These are phyloP conservation scores for Spiromastix sp. DNA, from an alignment of 2,329 filamentous ascomycete genomes.

Conservation along the genomic window DNA sequence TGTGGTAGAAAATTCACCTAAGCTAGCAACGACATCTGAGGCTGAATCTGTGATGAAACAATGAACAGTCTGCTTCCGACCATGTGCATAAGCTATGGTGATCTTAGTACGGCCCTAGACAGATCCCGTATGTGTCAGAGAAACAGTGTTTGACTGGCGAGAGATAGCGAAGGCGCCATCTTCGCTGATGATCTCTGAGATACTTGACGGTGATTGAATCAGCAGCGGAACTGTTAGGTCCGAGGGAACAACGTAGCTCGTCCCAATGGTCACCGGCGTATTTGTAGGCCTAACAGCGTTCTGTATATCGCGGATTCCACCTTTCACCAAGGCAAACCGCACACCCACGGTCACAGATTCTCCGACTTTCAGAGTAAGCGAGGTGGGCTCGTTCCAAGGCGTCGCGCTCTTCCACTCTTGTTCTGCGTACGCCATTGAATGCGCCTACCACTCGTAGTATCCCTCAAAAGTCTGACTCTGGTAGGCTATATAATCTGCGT, in stretches of 20 bases:
- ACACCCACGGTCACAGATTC: slow-evolving; percentile 40
- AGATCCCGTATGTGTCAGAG: too few species aligned
- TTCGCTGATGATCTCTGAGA: too few species aligned
- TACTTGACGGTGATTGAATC: slow-evolving; percentile 31
- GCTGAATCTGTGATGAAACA: slow-evolving; percentile 45
- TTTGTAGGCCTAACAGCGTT: slow-evolving; percentile 33
- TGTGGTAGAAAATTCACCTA: slow-evolving; percentile 46
- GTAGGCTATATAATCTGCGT: slow-evolving; percentile 33
- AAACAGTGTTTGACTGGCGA: too few species aligned
- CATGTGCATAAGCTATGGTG: slow-evolving; percentile 39
- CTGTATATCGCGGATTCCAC: slow-evolving; percentile 39
- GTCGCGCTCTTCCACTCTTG: slow-evolving; percentile 42
- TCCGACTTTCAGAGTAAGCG: slow-evolving; percentile 35
- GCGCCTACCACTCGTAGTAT: slow-evolving; percentile 50
- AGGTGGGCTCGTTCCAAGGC: slow-evolving; percentile 48
- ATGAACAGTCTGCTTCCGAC: slow-evolving; percentile 43
- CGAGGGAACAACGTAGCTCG: slow-evolving; percentile 44
- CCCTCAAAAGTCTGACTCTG: slow-evolving; percentile 49
- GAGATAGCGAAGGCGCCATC: too few species aligned
- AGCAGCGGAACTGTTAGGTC: slow-evolving; percentile 39
- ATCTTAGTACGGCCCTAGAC: slow-evolving; percentile 43
- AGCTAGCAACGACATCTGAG: slow-evolving; percentile 33
- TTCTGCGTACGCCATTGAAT: slow-evolving; percentile 45
- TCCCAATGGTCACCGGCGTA: slow-evolving; percentile 41
- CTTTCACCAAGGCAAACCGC: slow-evolving; percentile 38